Conservation (phyloP, 2,329 filamentous ascomycete genomes). For the Aspergillus spinulosporus region DNA sequence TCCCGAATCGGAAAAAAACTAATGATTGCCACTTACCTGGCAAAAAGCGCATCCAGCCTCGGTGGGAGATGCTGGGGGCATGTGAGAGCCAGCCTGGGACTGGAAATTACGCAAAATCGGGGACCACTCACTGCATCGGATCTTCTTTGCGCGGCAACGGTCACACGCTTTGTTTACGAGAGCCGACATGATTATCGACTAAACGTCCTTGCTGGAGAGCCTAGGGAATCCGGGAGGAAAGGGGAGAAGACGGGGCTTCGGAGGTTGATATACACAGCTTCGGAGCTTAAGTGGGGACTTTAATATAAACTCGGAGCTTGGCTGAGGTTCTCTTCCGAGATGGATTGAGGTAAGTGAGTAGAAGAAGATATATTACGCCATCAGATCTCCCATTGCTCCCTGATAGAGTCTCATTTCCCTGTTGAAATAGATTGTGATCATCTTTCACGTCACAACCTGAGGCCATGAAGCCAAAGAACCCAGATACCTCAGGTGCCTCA, state of each 20-base stretch:
- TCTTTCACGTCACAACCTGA: too few relatives aligned
- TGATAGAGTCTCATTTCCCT: too few relatives aligned
- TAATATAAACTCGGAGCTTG: too few relatives aligned
- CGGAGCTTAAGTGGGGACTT: too few relatives aligned
- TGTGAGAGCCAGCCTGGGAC: background rate
- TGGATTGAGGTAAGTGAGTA: too few relatives aligned
- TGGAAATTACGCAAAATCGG: background rate
- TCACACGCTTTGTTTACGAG: constrained; percentile 12
- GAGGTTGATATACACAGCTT: background rate
- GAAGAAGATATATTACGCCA: too few relatives aligned
- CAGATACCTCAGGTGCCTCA: too few relatives aligned
- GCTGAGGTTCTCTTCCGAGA: too few relatives aligned
- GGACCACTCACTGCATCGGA: constrained; percentile 10
- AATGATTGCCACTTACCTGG: background rate
- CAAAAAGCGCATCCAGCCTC: background rate
- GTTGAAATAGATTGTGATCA: too few relatives aligned
- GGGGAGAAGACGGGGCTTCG: background rate
- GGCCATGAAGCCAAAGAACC: too few relatives aligned
- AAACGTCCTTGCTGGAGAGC: too few relatives aligned
- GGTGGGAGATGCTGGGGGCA: background rate
- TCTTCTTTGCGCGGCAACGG: constrained; percentile 10
- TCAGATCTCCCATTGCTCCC: too few relatives aligned
- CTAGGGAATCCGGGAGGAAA: background rate
- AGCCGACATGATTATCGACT: background rate
- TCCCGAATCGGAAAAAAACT: background rate